Conservation (phyloP, 73 alveolate genomes). For the Tetrahymena elliotti region DNA sequence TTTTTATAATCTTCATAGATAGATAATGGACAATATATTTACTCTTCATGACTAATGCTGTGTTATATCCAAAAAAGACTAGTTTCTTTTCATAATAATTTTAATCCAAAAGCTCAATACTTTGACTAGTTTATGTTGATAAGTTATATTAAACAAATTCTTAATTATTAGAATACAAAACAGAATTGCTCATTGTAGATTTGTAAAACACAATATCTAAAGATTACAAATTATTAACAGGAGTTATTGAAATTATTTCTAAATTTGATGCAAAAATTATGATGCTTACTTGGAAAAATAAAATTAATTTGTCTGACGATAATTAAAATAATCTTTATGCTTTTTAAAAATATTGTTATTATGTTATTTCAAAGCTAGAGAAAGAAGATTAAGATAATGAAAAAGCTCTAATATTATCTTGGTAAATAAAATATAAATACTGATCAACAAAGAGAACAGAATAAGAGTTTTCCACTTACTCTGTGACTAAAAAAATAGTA, state of each 20-base stretch:
- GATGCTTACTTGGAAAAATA: background rate
- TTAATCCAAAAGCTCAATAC: background rate
- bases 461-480: background rate
- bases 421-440: background rate
- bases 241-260: background rate
- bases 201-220: background rate
- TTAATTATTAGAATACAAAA: background rate
- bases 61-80: background rate
- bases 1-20: background rate
- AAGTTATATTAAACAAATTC: background rate
- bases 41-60: background rate
- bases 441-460: background rate
- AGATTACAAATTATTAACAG: background rate
- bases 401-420: background rate
- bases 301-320: background rate
- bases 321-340: background rate
- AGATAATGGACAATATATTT: background rate
- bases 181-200: background rate
- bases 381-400: background rate
- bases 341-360: background rate
- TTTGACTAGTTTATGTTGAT: background rate
- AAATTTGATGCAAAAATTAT: background rate
- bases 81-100: background rate
- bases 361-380: background rate
- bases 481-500: background rate